Base-by-base conservation (phyloP, 495 filamentous ascomycete species). In the Achaetomiella virescens region DNA sequence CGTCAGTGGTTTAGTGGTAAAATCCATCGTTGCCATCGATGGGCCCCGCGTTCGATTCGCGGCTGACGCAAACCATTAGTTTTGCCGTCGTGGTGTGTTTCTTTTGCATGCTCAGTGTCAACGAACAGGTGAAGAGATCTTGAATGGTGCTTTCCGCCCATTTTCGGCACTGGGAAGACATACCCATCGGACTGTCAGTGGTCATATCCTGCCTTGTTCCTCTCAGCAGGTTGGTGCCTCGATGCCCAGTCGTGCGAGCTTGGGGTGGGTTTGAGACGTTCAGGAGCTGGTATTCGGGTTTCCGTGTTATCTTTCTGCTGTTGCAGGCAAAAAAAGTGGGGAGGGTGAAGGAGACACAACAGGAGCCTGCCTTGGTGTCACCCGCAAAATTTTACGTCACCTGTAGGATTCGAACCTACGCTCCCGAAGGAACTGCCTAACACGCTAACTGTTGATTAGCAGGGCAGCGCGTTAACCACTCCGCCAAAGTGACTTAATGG, bases 1-100 rank as follows among this genome's bases (percentile, higher is more conserved):
- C 54, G 54, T 50, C 54, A 56, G 54, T 56, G 54, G 68, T 72
- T 72, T 73, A 73, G 71, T 73, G 71, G 71, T 73, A 73, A 72
- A 73, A 74, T 73, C 71, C 71, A 71, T 74, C 71, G 68, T 72
- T 74, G 68, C 69, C 69, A 73, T 74, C 68, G 67, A 68, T 71
- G 69, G 71, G 72, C 72, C 71, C 72, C 72, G 72, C 67, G 70
- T 75, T 75, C 71, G 71, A 73, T 73, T 73, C 70, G 69, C 70
- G 70, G 70, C 68, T 71, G 65, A 67, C 55, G 55, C 55, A 57
- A 31, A 9, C 5, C 27, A 31, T 31, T 31, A 4, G 5, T 31
- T 31, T 31, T 31, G 9, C 27, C 27, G 5, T 9, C 27, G 10
- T 11, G 25, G 11, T 25, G 43, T n/a, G n/a, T n/a, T n/a, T n/a